phyloP scores from a whole-genome alignment of 352 stramenopile species.

The Phytophthora tubulina region DNA sequence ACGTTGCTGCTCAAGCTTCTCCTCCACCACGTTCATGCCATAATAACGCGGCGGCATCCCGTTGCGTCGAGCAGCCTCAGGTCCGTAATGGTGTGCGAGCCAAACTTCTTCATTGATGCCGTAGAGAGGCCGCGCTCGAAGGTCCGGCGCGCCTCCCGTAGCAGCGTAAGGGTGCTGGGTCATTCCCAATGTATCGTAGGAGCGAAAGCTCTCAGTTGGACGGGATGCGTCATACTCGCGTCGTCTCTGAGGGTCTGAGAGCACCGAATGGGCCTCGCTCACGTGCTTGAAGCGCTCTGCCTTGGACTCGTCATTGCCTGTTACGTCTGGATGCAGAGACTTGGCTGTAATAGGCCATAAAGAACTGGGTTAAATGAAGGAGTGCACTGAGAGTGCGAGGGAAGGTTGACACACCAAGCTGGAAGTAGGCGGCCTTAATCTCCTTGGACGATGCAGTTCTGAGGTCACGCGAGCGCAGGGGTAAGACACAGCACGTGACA shows the following conservation, averaged over 20 bases:
- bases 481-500: background rate
- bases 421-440: constrained; percentile 87
- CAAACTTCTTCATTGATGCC: constrained; percentile 88
- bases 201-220: constrained; percentile 53
- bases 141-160: constrained; percentile 36
- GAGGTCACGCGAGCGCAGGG: constrained; percentile 1
- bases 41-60: constrained; percentile 70
- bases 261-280: constrained; percentile 79
- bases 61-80: constrained; percentile 52
- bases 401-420: constrained; percentile 50
- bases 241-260: constrained; percentile 70
- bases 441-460: constrained; percentile 74
- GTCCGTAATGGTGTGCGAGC: constrained; percentile 86
- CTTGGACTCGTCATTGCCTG: constrained; percentile 81
- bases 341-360: constrained; percentile 52
- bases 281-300: constrained; percentile 89
- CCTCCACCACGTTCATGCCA: constrained; percentile 79
- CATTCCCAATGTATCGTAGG: constrained; percentile 51
- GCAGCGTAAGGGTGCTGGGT: constrained; percentile 68
- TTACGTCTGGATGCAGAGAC: constrained; percentile 88
- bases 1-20: constrained; percentile 71
- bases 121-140: constrained; percentile 57
- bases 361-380: constrained; percentile 1
- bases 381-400: background rate
- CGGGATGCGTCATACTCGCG: constrained; percentile 72